phyloP scores from a whole-genome alignment of 495 filamentous ascomycete genomes.

The Neurospora sp. region DNA sequence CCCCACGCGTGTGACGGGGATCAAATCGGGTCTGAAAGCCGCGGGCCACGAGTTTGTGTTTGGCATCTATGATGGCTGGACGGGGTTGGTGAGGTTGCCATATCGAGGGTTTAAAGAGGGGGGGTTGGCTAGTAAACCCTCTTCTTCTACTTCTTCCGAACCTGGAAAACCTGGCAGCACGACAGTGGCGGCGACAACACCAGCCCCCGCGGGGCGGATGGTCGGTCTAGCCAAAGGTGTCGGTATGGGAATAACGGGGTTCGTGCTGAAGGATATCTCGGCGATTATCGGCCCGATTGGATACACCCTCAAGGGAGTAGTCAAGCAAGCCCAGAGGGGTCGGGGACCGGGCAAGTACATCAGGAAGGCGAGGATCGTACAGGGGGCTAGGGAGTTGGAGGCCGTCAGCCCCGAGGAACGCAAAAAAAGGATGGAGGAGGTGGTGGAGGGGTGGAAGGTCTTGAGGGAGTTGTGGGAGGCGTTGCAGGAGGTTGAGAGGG shows the following conservation, averaged over 20 bases:
- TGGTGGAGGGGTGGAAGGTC: conserved; percentile 24
- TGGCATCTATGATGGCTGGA: conserved; percentile 65
- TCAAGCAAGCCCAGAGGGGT: conserved; percentile 39
- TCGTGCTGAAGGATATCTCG: conserved; percentile 60
- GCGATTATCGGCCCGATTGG: conserved; percentile 54
- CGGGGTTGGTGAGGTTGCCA: conserved; percentile 58
- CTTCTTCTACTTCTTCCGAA: background rate
- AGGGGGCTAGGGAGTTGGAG: conserved; percentile 32
- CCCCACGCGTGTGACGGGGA: conserved; percentile 51
- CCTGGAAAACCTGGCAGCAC: no score
- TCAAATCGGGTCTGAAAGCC: conserved; percentile 55
- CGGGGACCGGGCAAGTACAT: conserved; percentile 39
- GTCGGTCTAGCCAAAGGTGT: conserved; percentile 56
- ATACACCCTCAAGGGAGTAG: conserved; percentile 57
- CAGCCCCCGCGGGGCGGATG: conserved; percentile 41
- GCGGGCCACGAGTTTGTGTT: conserved; percentile 57
- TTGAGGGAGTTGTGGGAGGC: conserved; percentile 30
- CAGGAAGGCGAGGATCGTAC: conserved; percentile 37
- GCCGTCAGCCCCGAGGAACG: conserved; percentile 19
- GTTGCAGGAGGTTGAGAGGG: conserved; percentile 27
- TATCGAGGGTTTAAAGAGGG: conserved; percentile 33
- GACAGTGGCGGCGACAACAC: background rate
- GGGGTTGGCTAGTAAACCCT: background rate
- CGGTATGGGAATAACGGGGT: conserved; percentile 64
- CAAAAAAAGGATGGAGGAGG: conserved; percentile 10